Percentiles rank a stretch among this genome's conserved stretches.
Evolutionary conservation across 345 rosid species (phyloP).

Genomic region (Boechera divaricarpa): DNA sequence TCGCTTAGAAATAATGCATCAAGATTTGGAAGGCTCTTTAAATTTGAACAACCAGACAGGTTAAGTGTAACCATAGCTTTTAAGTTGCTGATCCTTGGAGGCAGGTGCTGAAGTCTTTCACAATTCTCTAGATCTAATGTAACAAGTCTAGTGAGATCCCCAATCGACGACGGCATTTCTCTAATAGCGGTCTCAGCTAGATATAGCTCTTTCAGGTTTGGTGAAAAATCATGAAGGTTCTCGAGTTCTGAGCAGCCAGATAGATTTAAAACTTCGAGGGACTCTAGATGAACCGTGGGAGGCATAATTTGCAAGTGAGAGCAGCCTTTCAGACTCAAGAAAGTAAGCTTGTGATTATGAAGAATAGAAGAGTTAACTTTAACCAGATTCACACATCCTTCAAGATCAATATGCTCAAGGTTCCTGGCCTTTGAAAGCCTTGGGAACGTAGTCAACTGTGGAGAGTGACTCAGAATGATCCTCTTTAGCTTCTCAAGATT

Average conservation of each 20-base stretch:
- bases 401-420: constrained; percentile 41
- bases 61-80: constrained; percentile 12
- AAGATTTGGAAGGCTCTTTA: background rate
- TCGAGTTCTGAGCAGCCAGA: constrained; percentile 41
- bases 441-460: constrained; percentile 1
- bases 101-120: constrained; percentile 27
- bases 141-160: constrained; percentile 26
- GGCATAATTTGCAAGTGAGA: constrained; percentile 28
- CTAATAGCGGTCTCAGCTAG: constrained; percentile 22
- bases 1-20: background rate
- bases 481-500: constrained; percentile 32
- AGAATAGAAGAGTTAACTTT: constrained; percentile 32
- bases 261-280: constrained; percentile 37
- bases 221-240: constrained; percentile 24
- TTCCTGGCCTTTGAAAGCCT: constrained; percentile 26
- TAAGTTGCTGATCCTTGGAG: background rate
- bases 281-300: constrained; percentile 13
- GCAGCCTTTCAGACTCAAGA: constrained; percentile 34
- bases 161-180: background rate
- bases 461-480: constrained; percentile 30
- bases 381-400: constrained; percentile 41
- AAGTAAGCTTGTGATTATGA: constrained; percentile 33
- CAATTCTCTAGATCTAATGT: constrained; percentile 36
- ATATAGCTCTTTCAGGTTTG: constrained; percentile 32
- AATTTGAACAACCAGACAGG: constrained; percentile 24